phyloP scores from a whole-genome alignment of 2,329 filamentous ascomycete genomes.

The Hypoxylon rubiginosum region DNA sequence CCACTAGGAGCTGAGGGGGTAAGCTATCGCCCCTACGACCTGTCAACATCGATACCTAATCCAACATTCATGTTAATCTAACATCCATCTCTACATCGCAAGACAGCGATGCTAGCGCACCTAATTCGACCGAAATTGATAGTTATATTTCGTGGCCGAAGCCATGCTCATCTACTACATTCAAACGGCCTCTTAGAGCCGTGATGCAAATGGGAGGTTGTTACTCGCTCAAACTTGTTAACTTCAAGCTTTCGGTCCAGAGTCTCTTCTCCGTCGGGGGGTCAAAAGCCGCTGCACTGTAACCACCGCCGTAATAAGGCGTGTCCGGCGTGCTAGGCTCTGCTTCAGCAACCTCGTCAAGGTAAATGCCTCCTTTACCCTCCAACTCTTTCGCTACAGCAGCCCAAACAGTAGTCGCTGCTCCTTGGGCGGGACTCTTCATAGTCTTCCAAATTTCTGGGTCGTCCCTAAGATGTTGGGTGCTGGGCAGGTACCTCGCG shows the following conservation, averaged over 20 bases:
- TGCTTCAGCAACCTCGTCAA: conserved; percentile 53
- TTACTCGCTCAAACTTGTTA: conserved; percentile 12
- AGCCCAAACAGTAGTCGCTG: conserved; percentile 60
- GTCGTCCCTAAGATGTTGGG: conserved; percentile 23
- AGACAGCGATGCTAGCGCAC: no score
- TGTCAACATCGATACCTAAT: no score
- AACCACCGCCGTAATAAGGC: conserved; percentile 23
- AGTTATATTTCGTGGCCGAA: no score
- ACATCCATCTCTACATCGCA: no score
- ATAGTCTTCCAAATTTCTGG: conserved; percentile 27
- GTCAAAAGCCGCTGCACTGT: conserved; percentile 25
- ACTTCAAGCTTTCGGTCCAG: conserved; percentile 29
- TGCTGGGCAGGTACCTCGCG: conserved; percentile 38
- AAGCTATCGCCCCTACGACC: no score
- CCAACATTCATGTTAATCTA: no score
- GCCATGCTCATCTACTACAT: no score
- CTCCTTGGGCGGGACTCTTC: conserved; percentile 59
- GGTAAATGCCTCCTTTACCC: conserved; percentile 59
- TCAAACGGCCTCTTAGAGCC: no score
- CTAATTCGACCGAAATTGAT: no score
- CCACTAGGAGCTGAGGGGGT: no score
- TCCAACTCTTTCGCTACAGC: conserved; percentile 56
- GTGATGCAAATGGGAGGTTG: neutral
- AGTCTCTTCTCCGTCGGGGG: conserved; percentile 25
- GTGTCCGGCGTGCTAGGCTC: conserved; percentile 9